These are phyloP conservation scores for Cladosporium sp. DNA, from an alignment of 2,329 filamentous ascomycete genomes.

Conservation along the genomic window DNA sequence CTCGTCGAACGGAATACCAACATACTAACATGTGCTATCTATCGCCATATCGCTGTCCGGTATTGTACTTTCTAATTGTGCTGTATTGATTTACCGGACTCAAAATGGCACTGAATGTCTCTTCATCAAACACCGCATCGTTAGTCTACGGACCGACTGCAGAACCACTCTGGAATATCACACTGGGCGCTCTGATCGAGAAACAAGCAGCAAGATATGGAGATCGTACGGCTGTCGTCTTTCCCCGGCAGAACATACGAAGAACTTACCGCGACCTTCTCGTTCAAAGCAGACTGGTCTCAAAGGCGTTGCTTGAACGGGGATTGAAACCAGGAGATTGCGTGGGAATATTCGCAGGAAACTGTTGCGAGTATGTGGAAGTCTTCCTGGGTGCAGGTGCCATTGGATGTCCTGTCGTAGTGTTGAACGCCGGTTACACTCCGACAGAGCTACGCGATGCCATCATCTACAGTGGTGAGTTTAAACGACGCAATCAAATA, in stretches of 20 bases:
- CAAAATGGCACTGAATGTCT: neutral
- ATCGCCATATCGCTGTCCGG: fast-evolving
- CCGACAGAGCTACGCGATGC: neutral
- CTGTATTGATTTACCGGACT: neutral
- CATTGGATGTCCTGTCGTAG: neutral
- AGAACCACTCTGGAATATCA: neutral
- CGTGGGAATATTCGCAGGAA: neutral
- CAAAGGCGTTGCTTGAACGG: neutral
- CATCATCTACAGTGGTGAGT: neutral
- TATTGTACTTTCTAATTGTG: neutral
- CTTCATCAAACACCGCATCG: neutral
- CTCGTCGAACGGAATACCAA: neutral
- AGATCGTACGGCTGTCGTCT: neutral
- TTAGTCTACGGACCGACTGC: neutral
- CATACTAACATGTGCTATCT: neutral
- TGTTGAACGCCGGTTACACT: neutral
- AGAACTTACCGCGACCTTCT: neutral
- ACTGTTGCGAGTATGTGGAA: neutral
- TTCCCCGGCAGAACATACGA: neutral
- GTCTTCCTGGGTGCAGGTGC: neutral
- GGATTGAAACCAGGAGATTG: neutral
- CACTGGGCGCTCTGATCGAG: neutral
- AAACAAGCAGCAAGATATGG: neutral
- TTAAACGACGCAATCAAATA: neutral
- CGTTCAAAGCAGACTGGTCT: neutral